These are phyloP conservation scores for Zychaea mexicana DNA, from an alignment of 371 early-diverging fungal species.

Conservation along the genomic window DNA sequence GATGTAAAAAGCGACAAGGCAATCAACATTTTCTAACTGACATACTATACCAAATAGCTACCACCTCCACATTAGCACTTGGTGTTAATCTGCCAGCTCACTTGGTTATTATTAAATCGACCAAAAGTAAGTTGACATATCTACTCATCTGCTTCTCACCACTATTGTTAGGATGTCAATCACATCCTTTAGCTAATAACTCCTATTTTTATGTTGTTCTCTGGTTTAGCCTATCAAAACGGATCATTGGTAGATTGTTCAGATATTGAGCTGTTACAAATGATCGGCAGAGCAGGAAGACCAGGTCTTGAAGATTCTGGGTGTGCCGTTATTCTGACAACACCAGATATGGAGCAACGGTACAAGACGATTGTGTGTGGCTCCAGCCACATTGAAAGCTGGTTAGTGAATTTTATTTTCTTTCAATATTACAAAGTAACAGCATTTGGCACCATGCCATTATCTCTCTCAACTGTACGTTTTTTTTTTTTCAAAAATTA, in stretches of 20 bases:
- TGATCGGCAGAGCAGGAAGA: constrained; percentile 94
- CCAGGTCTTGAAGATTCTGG: constrained; percentile 85
- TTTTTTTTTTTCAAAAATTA: background rate
- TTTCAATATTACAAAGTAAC: no score
- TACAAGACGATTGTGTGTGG: constrained; percentile 66
- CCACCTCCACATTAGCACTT: constrained; percentile 90
- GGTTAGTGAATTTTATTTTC: constrained; percentile 42
- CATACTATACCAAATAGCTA: constrained; percentile 39
- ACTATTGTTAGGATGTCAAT: background rate
- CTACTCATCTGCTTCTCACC: background rate
- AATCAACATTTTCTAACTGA: background rate
- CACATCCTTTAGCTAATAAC: background rate
- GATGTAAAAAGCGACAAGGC: background rate
- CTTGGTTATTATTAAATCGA: constrained; percentile 83
- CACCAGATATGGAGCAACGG: constrained; percentile 42
- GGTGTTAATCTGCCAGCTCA: constrained; percentile 96
- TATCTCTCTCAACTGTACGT: no score
- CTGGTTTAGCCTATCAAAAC: constrained; percentile 58
- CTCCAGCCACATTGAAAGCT: constrained; percentile 66
- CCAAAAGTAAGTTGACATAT: constrained; percentile 32
- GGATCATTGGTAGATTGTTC: constrained; percentile 65
- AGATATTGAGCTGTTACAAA: constrained; percentile 81
- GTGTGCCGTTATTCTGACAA: constrained; percentile 78
- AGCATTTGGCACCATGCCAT: no score
- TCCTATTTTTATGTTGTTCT: background rate